phyloP scores from a whole-genome alignment of 441 rosid genomes.

The Biscutella laevigata region DNA sequence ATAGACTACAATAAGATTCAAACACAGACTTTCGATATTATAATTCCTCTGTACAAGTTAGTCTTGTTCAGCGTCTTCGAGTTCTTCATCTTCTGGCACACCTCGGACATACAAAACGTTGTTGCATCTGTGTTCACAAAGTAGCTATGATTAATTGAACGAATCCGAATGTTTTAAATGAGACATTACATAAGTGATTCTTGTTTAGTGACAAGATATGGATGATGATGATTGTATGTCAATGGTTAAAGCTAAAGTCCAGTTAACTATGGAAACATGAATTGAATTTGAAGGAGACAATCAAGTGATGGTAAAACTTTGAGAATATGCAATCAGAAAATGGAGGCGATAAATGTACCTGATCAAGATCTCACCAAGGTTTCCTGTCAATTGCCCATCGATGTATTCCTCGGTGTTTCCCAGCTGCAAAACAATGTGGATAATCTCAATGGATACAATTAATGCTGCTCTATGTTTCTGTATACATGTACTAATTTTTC shows the following conservation, averaged over 20 bases:
- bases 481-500: neutral
- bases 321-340: neutral
- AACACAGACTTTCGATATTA: neutral
- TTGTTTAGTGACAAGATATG: neutral
- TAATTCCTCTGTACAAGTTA: neutral
- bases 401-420: conserved; percentile 84
- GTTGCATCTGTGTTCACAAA: conserved; percentile 51
- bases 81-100: conserved; percentile 70
- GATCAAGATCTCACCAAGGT: conserved; percentile 78
- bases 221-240: neutral
- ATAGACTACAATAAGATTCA: conserved; percentile 4
- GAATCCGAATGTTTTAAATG: neutral
- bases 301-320: neutral
- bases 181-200: neutral
- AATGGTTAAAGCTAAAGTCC: neutral
- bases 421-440: conserved; percentile 34
- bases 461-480: neutral
- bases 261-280: neutral
- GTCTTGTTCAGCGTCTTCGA: conserved; percentile 62
- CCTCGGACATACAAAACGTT: conserved; percentile 72
- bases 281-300: neutral
- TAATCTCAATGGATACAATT: neutral
- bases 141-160: neutral
- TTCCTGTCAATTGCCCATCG: conserved; percentile 78
- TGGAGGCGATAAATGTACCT: conserved; percentile 36